These are phyloP conservation scores for Trichothecium sympodiale DNA, from an alignment of 2,329 filamentous ascomycete species.

Conservation along the genomic window DNA sequence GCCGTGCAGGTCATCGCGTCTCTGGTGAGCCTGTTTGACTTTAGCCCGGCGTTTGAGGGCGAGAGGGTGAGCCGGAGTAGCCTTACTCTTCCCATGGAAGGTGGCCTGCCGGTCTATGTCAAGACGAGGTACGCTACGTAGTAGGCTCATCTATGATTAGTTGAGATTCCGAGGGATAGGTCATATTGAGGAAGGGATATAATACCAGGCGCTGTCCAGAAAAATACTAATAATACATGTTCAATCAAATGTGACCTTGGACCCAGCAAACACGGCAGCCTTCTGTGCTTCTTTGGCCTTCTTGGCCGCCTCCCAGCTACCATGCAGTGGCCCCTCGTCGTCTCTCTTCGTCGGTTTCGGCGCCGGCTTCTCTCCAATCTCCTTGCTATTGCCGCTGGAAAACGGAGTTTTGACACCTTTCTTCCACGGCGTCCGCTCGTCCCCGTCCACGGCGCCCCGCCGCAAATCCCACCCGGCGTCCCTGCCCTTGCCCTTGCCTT, in stretches of 20 bases:
- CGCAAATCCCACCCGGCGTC: slow-evolving; percentile 48
- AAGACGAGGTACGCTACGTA: neutral
- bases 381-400: slow-evolving; percentile 3
- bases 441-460: slow-evolving; percentile 39
- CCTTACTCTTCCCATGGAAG: slow-evolving; percentile 53
- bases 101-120: slow-evolving; percentile 35
- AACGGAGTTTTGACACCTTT: slow-evolving; percentile 31
- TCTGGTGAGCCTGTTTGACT: slow-evolving; percentile 38
- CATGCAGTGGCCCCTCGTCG: slow-evolving; percentile 46
- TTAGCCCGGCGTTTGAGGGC: slow-evolving; percentile 29
- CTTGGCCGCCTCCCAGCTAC: slow-evolving; percentile 54
- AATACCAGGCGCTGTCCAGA: too few relatives aligned
- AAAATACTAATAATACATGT: neutral
- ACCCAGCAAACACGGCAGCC: slow-evolving; percentile 41
- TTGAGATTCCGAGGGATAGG: too few relatives aligned
- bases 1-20: slow-evolving; percentile 44
- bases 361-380: slow-evolving; percentile 9
- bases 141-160: too few relatives aligned
- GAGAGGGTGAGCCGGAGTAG: slow-evolving; percentile 47
- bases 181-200: too few relatives aligned
- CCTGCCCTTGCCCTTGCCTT: slow-evolving; percentile 14
- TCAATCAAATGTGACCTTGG: slow-evolving; percentile 49
- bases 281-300: slow-evolving; percentile 47
- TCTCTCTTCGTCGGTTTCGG: slow-evolving; percentile 27
- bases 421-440: slow-evolving; percentile 40